Percentiles rank a stretch among this genome's conserved stretches.
phyloP scores from a whole-genome alignment of 768 basidiomycete species.

The Saitozyma podzolica region DNA sequence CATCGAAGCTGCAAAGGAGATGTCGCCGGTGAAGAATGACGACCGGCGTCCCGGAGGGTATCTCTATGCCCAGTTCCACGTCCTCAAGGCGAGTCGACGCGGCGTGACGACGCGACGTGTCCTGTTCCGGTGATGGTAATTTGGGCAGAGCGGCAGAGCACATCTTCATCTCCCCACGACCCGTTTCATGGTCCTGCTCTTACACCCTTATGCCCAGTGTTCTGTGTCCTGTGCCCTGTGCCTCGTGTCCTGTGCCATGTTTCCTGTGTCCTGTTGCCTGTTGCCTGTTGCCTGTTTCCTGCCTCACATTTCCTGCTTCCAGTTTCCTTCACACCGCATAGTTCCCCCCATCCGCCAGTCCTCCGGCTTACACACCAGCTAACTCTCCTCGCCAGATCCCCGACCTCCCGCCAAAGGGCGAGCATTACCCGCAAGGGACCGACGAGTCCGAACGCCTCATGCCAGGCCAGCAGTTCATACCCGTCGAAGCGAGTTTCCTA shows the following conservation, averaged over 20 bases:
- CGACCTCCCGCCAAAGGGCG: slow-evolving; percentile 32
- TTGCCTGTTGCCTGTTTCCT: too few species aligned
- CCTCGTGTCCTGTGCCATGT: too few species aligned
- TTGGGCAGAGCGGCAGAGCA: background rate
- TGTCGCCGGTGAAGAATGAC: slow-evolving; percentile 26
- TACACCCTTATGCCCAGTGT: too few species aligned
- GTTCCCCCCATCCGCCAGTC: too few species aligned
- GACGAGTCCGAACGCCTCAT: slow-evolving; percentile 39
- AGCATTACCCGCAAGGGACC: slow-evolving; percentile 34
- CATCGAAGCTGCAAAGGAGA: slow-evolving; percentile 37
- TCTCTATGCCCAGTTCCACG: slow-evolving; percentile 33
- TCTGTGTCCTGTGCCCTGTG: too few species aligned
- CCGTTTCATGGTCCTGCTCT: too few species aligned
- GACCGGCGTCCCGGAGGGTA: slow-evolving; percentile 26
- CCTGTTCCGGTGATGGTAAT: background rate
- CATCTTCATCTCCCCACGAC: too few species aligned
- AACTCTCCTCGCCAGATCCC: slow-evolving; percentile 25
- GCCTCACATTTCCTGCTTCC: background rate
- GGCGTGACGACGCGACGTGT: background rate
- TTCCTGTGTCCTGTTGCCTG: too few species aligned
- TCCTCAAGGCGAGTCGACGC: slow-evolving; percentile 29
- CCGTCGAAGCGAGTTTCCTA: slow-evolving; percentile 45
- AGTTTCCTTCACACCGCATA: background rate
- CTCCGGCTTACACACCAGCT: too few species aligned
- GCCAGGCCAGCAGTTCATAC: slow-evolving; percentile 41